These are phyloP conservation scores for Podila verticillata DNA, from an alignment of 192 early-diverging fungal genomes.

Conservation along the genomic window DNA sequence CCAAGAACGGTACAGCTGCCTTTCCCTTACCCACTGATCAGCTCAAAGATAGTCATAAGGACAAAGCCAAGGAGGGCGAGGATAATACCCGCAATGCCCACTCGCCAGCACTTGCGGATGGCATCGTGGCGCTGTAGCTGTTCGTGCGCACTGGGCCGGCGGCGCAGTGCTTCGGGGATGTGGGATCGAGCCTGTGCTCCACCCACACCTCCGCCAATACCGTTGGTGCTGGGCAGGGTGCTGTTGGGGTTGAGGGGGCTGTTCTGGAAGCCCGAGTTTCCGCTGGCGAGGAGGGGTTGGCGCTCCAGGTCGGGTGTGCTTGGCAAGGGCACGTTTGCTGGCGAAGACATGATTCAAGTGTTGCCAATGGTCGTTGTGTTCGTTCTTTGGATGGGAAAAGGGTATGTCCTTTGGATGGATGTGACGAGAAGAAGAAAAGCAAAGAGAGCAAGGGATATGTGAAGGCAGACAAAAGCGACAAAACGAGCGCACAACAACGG, in stretches of 20 bases:
- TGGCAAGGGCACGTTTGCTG: slow-evolving; percentile 12
- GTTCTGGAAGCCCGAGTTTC: background rate
- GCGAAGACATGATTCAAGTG: background rate
- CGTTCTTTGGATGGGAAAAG: background rate
- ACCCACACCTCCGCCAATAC: slow-evolving; percentile 2
- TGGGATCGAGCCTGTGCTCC: slow-evolving; percentile 21
- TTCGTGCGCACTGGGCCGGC: slow-evolving; percentile 1
- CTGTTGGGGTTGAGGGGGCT: slow-evolving; percentile 1
- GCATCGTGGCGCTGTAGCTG: slow-evolving; percentile 3
- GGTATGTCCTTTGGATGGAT: too few species aligned
- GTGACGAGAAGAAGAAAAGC: too few species aligned
- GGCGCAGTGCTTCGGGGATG: slow-evolving; percentile 19
- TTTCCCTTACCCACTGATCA: slow-evolving; percentile 8
- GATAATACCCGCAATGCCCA: slow-evolving; percentile 22
- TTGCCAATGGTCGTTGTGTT: background rate
- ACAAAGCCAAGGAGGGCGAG: slow-evolving; percentile 23
- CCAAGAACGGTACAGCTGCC: background rate
- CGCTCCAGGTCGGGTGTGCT: slow-evolving; percentile 38
- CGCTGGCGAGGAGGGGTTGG: slow-evolving; percentile 21
- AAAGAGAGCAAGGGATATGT: too few species aligned
- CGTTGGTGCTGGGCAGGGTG: slow-evolving; percentile 4
- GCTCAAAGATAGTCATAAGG: slow-evolving; percentile 11
- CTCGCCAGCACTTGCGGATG: slow-evolving; percentile 23
- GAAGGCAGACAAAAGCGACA: too few species aligned
- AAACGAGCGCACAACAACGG: too few species aligned